Evolutionary conservation across 208 protist species (phyloP).

Genomic region (Borovskyia barvae): DNA sequence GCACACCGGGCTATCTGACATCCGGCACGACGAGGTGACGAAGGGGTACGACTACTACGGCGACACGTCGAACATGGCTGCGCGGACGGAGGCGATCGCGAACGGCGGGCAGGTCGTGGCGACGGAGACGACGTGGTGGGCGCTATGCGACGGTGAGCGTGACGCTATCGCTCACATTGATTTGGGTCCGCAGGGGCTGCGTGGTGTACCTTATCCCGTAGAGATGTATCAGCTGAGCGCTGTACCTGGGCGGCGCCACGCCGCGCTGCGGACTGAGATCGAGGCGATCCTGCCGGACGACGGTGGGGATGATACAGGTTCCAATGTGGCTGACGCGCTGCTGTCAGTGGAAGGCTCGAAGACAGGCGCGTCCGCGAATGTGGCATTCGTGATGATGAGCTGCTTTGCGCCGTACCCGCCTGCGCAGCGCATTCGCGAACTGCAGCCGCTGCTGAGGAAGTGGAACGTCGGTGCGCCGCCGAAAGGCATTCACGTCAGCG

Average conservation of each 20-base stretch:
- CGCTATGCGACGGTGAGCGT: slow-evolving; percentile 32
- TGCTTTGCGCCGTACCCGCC: slow-evolving; percentile 44
- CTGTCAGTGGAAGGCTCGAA: slow-evolving; percentile 22
- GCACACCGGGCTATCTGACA: slow-evolving; percentile 68
- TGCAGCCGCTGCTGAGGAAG: slow-evolving; percentile 41
- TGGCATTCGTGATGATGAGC: slow-evolving; percentile 28
- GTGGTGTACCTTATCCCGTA: slow-evolving; percentile 52
- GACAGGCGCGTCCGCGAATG: slow-evolving; percentile 10
- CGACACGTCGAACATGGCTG: slow-evolving; percentile 78
- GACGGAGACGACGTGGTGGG: slow-evolving; percentile 43
- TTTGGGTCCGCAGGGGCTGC: slow-evolving; percentile 41
- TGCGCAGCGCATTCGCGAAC: slow-evolving; percentile 23
- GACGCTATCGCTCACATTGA: slow-evolving; percentile 11
- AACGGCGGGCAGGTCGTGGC: slow-evolving; percentile 78
- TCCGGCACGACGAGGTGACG: slow-evolving; percentile 54
- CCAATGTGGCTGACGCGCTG: slow-evolving; percentile 18
- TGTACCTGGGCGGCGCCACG: slow-evolving; percentile 39
- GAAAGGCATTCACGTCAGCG: neutral
- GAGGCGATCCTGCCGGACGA: slow-evolving; percentile 33
- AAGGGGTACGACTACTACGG: slow-evolving; percentile 72
- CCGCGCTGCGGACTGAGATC: slow-evolving; percentile 48
- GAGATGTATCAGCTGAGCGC: slow-evolving; percentile 64
- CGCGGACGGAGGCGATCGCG: slow-evolving; percentile 72
- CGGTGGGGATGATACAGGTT: slow-evolving; percentile 3
- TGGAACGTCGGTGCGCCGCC: slow-evolving; percentile 23